A percentile compares a stretch with the other conserved stretches of the same genome.
These are phyloP conservation scores for Vigna trinervia DNA, from an alignment of 306 rosid species.

Conservation along the genomic window DNA sequence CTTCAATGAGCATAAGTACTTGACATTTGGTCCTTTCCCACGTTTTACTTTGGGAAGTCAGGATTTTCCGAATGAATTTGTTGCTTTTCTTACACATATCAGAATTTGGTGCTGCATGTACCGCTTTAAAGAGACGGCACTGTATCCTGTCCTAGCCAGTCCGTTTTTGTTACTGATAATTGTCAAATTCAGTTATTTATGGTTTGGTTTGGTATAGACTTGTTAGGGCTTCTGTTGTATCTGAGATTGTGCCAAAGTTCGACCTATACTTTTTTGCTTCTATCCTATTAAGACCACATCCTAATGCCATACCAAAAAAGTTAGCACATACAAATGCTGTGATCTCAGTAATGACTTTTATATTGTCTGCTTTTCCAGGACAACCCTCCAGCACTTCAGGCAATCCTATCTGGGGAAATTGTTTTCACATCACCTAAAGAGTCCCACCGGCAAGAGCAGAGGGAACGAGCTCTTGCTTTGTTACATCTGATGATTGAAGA, in stretches of 20 bases:
- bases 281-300: conserved; percentile 17
- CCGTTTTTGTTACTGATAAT: neutral
- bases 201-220: neutral
- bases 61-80: neutral
- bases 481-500: conserved; percentile 98
- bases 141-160: neutral
- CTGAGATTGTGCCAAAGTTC: conserved; percentile 6
- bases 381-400: conserved; percentile 74
- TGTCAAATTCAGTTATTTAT: neutral
- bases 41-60: neutral
- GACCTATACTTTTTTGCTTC: conserved; percentile 25
- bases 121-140: neutral
- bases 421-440: conserved; percentile 66
- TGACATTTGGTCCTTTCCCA: too few relatives aligned
- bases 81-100: neutral
- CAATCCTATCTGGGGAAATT: conserved; percentile 75
- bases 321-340: conserved; percentile 23
- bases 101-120: neutral
- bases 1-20: neutral
- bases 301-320: conserved; percentile 3
- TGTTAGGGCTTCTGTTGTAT: neutral
- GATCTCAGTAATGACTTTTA: conserved; percentile 46
- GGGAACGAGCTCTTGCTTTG: conserved; percentile 94
- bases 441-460: conserved; percentile 79
- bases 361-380: conserved; percentile 66